These are phyloP conservation scores for Paecilomyces dactylethromorphus DNA, from an alignment of 2,329 filamentous ascomycete genomes.

Conservation along the genomic window DNA sequence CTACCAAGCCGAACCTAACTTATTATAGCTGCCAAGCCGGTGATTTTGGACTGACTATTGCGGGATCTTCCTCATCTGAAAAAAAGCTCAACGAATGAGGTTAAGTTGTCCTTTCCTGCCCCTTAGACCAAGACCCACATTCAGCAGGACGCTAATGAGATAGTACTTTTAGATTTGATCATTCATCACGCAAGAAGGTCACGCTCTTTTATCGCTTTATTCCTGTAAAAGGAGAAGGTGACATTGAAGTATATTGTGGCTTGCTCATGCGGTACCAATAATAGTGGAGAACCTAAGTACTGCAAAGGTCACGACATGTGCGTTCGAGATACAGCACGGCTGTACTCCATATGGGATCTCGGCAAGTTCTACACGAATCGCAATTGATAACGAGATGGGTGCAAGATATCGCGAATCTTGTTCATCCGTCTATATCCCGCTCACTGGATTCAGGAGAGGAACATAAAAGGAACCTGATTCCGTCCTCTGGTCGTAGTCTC, in stretches of 20 bases:
- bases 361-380: neutral
- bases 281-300: neutral
- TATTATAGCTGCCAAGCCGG: neutral
- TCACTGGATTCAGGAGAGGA: neutral
- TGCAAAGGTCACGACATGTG: neutral
- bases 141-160: neutral
- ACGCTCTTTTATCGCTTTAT: constrained; percentile 30
- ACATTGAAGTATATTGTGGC: neutral
- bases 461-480: neutral
- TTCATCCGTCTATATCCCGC: neutral
- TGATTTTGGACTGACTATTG: neutral
- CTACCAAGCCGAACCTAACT: neutral
- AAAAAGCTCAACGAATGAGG: neutral
- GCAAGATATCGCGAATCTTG: neutral
- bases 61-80: neutral
- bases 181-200: neutral
- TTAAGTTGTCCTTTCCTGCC: neutral
- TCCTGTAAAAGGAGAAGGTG: neutral
- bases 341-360: neutral
- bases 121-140: neutral
- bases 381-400: neutral
- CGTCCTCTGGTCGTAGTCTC: neutral
- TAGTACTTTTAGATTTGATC: neutral
- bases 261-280: neutral
- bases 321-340: neutral